Evolutionary conservation across 208 protist genomes (phyloP).

Genomic region (Trypanosoma mega): DNA sequence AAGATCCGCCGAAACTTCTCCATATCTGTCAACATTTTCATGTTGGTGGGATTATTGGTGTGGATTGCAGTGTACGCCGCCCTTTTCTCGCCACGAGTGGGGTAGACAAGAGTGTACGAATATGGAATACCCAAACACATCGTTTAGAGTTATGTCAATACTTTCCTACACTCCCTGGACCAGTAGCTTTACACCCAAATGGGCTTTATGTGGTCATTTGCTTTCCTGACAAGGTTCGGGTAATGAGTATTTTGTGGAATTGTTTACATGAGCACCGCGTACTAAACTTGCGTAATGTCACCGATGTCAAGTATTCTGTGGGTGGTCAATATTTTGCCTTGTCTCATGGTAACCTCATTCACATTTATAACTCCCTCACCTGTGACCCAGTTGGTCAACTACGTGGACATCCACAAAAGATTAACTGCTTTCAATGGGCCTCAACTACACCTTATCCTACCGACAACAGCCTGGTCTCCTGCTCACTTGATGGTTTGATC

Average conservation of each 20-base stretch:
- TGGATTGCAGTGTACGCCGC: slow-evolving; percentile 93
- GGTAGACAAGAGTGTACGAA: slow-evolving; percentile 89
- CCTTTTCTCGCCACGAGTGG: slow-evolving; percentile 93
- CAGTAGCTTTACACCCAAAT: slow-evolving; percentile 93
- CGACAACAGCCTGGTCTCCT: slow-evolving; percentile 90
- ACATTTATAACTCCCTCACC: slow-evolving; percentile 93
- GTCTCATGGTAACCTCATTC: slow-evolving; percentile 92
- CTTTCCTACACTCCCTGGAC: slow-evolving; percentile 84
- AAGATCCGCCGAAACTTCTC: slow-evolving; percentile 21
- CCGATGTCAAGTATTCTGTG: slow-evolving; percentile 88
- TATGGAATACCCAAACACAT: slow-evolving; percentile 95
- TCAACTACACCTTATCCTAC: slow-evolving; percentile 84
- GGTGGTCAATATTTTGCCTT: slow-evolving; percentile 95
- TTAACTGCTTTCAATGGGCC: slow-evolving; percentile 84
- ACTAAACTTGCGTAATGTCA: slow-evolving; percentile 89
- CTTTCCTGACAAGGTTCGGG: slow-evolving; percentile 92
- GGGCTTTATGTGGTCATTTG: slow-evolving; percentile 94
- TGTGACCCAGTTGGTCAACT: slow-evolving; percentile 91
- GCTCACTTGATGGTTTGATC: slow-evolving; percentile 93
- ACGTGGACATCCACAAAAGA: slow-evolving; percentile 92
- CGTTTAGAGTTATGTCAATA: slow-evolving; percentile 85
- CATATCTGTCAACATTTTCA: slow-evolving; percentile 86
- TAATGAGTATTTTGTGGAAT: slow-evolving; percentile 95
- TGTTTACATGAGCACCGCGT: slow-evolving; percentile 83
- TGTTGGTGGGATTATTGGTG: slow-evolving; percentile 79